Evolutionary conservation across 768 basidiomycete species (phyloP).

Genomic region (Podaxis carcinomalis): DNA sequence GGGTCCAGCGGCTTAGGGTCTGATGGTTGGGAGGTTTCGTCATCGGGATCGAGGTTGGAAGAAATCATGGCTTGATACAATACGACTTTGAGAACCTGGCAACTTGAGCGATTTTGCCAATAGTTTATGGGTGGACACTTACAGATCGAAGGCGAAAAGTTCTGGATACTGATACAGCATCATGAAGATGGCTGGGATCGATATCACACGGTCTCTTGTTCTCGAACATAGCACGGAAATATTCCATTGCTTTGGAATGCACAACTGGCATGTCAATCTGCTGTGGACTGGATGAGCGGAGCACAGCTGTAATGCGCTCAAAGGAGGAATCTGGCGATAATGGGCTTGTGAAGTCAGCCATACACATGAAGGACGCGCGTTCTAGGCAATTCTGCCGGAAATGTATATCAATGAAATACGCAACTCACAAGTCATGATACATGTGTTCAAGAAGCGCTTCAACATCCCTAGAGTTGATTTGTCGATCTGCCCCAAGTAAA

Average conservation of each 20-base stretch:
- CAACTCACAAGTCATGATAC: slow-evolving; percentile 64
- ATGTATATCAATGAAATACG: not conserved
- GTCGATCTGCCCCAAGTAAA: slow-evolving; percentile 28
- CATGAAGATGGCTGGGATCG: slow-evolving; percentile 33
- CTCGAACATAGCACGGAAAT: slow-evolving; percentile 45
- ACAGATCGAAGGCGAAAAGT: slow-evolving; percentile 46
- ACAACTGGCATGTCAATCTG: slow-evolving; percentile 56
- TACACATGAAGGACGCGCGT: slow-evolving; percentile 4
- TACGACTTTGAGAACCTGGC: slow-evolving; percentile 56
- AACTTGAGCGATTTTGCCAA: slow-evolving; percentile 3
- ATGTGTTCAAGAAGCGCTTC: slow-evolving; percentile 56
- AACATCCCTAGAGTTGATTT: slow-evolving; percentile 43
- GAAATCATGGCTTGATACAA: slow-evolving; percentile 62
- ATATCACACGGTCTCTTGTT: slow-evolving; percentile 33
- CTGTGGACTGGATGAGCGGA: slow-evolving; percentile 52
- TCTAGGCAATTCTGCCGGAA: not conserved
- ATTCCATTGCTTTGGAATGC: slow-evolving; percentile 38
- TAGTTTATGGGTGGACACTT: slow-evolving; percentile 20
- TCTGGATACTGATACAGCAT: slow-evolving; percentile 49
- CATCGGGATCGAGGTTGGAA: slow-evolving; percentile 48
- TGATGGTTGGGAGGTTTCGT: slow-evolving; percentile 14
- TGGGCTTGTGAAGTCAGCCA: slow-evolving; percentile 32
- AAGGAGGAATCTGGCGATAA: slow-evolving; percentile 41
- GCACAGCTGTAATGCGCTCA: slow-evolving; percentile 42
- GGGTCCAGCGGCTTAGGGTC: slow-evolving; percentile 8